phyloP scores from a whole-genome alignment of 371 early-diverging fungal species.

The Mortierella sp. region DNA sequence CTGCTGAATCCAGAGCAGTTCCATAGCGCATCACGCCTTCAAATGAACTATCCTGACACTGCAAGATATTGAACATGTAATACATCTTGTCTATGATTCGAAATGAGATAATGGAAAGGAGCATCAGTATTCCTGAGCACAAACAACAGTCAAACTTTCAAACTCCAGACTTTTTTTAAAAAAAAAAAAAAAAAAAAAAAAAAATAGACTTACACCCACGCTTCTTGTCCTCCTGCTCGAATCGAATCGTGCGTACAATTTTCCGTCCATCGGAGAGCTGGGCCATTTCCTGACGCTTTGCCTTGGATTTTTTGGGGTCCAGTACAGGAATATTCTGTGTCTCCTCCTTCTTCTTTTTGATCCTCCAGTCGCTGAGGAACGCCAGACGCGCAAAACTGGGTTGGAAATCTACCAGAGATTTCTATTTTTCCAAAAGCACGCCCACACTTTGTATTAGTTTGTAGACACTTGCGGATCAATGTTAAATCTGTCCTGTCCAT shows the following conservation, averaged over 20 bases:
- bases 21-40: constrained; percentile 72
- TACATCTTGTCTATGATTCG: constrained; percentile 58
- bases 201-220: constrained; percentile 53
- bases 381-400: constrained; percentile 68
- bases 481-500: too few species aligned
- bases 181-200: background rate
- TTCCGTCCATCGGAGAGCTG: constrained; percentile 61
- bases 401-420: constrained; percentile 42
- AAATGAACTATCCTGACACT: constrained; percentile 57
- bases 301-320: constrained; percentile 65
- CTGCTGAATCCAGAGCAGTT: constrained; percentile 62
- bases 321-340: constrained; percentile 61
- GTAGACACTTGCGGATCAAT: background rate
- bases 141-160: background rate
- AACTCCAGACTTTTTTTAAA: background rate
- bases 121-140: background rate
- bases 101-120: background rate
- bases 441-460: too few species aligned
- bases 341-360: constrained; percentile 59
- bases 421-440: too few species aligned
- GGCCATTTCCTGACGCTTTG: constrained; percentile 53
- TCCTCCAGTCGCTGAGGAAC: constrained; percentile 70
- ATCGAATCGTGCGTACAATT: constrained; percentile 67
- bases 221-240: constrained; percentile 61
- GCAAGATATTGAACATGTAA: constrained; percentile 64